phyloP scores from a whole-genome alignment of 257 asterid species.

The Paraleonurus japonicus region DNA sequence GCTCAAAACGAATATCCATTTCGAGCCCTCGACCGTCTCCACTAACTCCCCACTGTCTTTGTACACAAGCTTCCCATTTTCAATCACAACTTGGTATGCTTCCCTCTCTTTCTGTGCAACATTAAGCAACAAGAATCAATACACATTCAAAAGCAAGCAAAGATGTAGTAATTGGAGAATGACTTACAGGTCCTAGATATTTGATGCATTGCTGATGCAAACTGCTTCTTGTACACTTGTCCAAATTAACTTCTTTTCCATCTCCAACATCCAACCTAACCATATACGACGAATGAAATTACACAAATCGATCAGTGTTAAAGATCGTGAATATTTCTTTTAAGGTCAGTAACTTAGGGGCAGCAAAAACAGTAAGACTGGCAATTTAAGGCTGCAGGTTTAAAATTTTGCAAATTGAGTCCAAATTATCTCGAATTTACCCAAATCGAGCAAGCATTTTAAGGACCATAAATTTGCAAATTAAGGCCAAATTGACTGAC shows the following conservation, averaged over 20 bases:
- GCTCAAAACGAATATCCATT: conserved; percentile 95
- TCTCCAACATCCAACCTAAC: conserved; percentile 94
- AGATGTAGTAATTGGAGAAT: neutral
- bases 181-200: conserved; percentile 91
- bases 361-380: no score
- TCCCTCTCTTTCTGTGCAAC: conserved; percentile 78
- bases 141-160: neutral
- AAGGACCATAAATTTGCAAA: no score
- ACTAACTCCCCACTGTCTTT: conserved; percentile 62
- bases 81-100: conserved; percentile 62
- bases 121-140: conserved; percentile 7
- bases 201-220: conserved; percentile 83
- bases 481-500: no score
- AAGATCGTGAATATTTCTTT: no score
- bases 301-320: neutral
- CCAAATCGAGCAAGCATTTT: no score
- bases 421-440: no score
- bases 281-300: neutral
- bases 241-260: conserved; percentile 82
- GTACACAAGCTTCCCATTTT: conserved; percentile 71
- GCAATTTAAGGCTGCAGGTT: no score
- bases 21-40: conserved; percentile 68
- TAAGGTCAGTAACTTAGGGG: no score
- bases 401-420: no score
- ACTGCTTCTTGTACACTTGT: conserved; percentile 67